Conservation (phyloP, 495 filamentous ascomycete species). For the Aspergillus bridgeri region DNA sequence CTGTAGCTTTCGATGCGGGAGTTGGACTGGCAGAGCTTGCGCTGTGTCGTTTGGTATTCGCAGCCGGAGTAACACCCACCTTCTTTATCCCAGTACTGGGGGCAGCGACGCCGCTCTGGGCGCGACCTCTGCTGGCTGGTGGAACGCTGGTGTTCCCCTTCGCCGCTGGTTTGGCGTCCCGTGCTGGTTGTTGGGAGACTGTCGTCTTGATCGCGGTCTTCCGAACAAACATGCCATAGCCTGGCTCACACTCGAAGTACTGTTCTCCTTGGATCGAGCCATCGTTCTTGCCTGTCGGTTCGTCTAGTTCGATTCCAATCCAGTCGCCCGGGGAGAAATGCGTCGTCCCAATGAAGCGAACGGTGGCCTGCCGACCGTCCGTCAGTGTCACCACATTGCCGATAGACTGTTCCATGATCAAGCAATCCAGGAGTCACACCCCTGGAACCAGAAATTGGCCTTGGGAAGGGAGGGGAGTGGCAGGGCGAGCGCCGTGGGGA, state of each 20-base stretch:
- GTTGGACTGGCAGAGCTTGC: constrained; percentile 66
- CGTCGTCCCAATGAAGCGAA: constrained; percentile 78
- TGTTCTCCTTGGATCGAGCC: constrained; percentile 83
- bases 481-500: neutral
- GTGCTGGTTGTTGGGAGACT: constrained; percentile 56
- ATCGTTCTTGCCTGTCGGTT: constrained; percentile 88
- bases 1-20: constrained; percentile 47
- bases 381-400: constrained; percentile 65
- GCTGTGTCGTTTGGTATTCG: constrained; percentile 59
- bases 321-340: constrained; percentile 79
- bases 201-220: constrained; percentile 51
- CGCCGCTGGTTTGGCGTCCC: constrained; percentile 34
- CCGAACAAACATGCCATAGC: constrained; percentile 85
- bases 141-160: constrained; percentile 24
- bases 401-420: constrained; percentile 35
- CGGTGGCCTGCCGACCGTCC: constrained; percentile 70
- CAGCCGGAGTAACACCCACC: constrained; percentile 44
- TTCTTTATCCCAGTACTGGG: constrained; percentile 31
- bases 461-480: neutral
- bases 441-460: neutral
- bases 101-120: constrained; percentile 30
- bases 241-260: constrained; percentile 82
- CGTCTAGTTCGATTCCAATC: constrained; percentile 86
- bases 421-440: constrained; percentile 8
- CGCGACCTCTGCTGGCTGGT: constrained; percentile 27